phyloP scores from a whole-genome alignment of 228 moss, liverwort and hornwort genomes.

The Sphagnum magellanicum region DNA sequence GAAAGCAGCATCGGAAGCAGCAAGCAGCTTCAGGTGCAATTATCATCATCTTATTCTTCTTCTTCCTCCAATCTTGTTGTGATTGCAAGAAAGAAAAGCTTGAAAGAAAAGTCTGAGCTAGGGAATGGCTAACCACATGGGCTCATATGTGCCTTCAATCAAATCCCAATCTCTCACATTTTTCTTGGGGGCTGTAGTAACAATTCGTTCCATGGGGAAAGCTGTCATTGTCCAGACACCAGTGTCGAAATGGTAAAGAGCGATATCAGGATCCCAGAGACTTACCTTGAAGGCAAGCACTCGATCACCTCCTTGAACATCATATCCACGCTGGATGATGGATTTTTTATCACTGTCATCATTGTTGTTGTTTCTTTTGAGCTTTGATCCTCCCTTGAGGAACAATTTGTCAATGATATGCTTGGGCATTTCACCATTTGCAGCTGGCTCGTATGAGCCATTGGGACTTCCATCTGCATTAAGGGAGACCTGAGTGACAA shows the following conservation, averaged over 20 bases:
- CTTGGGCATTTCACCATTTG: background rate
- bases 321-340: background rate
- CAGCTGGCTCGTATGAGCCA: background rate
- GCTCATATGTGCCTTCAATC: background rate
- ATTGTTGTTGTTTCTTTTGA: background rate
- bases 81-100: too few species aligned
- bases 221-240: background rate
- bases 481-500: background rate
- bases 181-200: background rate
- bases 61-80: too few species aligned
- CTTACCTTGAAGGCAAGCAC: background rate
- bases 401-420: background rate
- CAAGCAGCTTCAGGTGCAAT: too few species aligned
- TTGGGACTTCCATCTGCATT: constrained; percentile 1
- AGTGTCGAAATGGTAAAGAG: background rate
- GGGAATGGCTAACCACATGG: background rate
- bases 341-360: background rate
- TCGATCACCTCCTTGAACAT: background rate
- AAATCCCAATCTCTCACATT: background rate
- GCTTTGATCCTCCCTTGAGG: background rate
- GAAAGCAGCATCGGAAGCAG: too few species aligned
- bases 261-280: background rate
- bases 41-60: too few species aligned
- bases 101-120: background rate
- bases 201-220: background rate